Conservation (phyloP, 805 yeast species). For the Candida stauntonica region DNA sequence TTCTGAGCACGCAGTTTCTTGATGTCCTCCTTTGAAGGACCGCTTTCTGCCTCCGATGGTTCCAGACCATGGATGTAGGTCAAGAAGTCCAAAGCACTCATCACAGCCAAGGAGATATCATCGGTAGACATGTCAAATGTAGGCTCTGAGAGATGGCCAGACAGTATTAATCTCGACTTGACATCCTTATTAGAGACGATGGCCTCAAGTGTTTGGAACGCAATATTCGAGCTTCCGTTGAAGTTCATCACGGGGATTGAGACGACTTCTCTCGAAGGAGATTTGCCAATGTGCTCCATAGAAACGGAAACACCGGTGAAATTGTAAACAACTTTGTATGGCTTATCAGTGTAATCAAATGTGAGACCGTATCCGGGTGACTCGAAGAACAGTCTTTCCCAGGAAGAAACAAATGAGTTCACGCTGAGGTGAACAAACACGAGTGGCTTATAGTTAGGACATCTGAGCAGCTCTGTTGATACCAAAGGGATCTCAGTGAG, state of each 20-base stretch:
- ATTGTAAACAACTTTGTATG: conserved; percentile 35
- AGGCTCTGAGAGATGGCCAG: conserved; percentile 40
- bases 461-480: conserved; percentile 14
- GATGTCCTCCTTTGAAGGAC: background rate
- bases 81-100: conserved; percentile 21
- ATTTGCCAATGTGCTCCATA: conserved; percentile 24
- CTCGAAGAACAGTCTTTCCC: conserved; percentile 28
- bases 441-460: conserved; percentile 22
- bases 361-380: conserved; percentile 45
- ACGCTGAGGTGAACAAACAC: conserved; percentile 20
- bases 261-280: conserved; percentile 18
- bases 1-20: conserved; percentile 2
- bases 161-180: conserved; percentile 32
- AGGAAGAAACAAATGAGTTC: conserved; percentile 22
- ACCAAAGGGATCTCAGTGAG: conserved; percentile 23
- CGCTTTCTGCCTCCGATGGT: background rate
- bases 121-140: conserved; percentile 40
- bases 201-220: conserved; percentile 32
- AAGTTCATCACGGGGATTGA: conserved; percentile 25
- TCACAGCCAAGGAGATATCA: conserved; percentile 33
- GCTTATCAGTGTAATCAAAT: conserved; percentile 38
- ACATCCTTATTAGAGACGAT: conserved; percentile 20
- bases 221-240: conserved; percentile 36
- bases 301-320: conserved; percentile 34
- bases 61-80: conserved; percentile 7